These are phyloP conservation scores for Hemisphaericaspora subhashii DNA, from an alignment of 1,139 yeast species.

Conservation along the genomic window DNA sequence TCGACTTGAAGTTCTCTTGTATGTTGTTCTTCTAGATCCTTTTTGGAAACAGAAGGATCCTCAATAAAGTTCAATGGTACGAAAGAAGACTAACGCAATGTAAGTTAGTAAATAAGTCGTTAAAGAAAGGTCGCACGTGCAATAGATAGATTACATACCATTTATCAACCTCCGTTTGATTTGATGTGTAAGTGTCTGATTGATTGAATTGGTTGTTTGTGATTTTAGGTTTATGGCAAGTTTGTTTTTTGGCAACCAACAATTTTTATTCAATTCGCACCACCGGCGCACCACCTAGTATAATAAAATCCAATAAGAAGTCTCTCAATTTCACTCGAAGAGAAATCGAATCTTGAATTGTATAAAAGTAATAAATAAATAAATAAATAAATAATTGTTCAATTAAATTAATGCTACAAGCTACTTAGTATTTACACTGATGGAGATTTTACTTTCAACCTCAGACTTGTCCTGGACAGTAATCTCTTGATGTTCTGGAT, in stretches of 20 bases:
- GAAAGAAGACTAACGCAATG: conserved; percentile 54
- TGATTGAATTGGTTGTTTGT: too few relatives aligned
- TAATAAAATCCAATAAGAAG: too few relatives aligned
- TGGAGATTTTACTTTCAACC: not conserved
- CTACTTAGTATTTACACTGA: not conserved
- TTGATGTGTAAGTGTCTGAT: too few relatives aligned
- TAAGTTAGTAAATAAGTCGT: not conserved
- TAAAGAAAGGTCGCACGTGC: not conserved
- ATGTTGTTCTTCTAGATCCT: conserved; percentile 76
- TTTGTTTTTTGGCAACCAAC: not conserved
- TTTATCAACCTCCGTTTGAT: too few relatives aligned
- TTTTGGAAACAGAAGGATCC: conserved; percentile 54
- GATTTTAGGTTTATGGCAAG: too few relatives aligned
- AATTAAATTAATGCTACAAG: not conserved
- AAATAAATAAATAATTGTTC: not conserved
- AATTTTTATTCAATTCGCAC: too few relatives aligned
- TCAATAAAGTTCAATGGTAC: conserved; percentile 77
- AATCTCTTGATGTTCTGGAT: not conserved
- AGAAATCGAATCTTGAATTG: not conserved
- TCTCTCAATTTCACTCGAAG: too few relatives aligned
- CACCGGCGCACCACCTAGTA: too few relatives aligned
- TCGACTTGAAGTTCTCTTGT: conserved; percentile 88
- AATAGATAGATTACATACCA: not conserved
- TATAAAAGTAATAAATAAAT: not conserved
- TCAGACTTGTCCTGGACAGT: not conserved